Base-by-base conservation (phyloP, 768 basidiomycete species). In the Lentinula boryana region DNA sequence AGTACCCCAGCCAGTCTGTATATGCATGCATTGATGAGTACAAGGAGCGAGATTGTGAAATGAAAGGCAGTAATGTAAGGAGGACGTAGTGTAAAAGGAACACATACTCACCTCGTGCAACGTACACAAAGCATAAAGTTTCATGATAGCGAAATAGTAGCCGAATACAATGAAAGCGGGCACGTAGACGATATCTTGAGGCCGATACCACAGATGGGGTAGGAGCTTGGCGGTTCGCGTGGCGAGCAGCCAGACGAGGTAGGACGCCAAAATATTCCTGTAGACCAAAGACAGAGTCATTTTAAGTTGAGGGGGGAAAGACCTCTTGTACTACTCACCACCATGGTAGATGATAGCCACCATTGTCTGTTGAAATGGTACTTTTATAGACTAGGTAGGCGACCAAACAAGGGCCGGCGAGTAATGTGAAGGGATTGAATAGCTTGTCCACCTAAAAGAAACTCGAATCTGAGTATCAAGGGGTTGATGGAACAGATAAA, bases 71-170 rank as follows among this genome's bases (percentile, higher is more conserved):
- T 52, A 41, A 21, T 41, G n/a, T 53, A 27, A 57, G 1, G 13
- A 1, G 35, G 10, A 33, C 16, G 60, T 15, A 60, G n/a, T 23
- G 52, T 1, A 6, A 4, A 54, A 51, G 38, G 10, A 48, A 21
- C 33, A 35, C 23, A 32, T 43, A 66, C 82, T n/a, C 58, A 88
- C 87, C 80, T 95, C 92, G 75, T 96, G 94, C 60, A 95, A 79
- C 56, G 93, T 96, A 70, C 85, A 87, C 48, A 95, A 77, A 35
- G 93, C 93, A 72, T 96, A 96, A 49, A 96, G 65, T 75, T 95
- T 96, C 93, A 98, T 96, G 67, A 96, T 76, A 16, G 93, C 88
- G 69, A 96, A 96, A 75, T 95, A 95, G 70, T 96, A 96, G 27
- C 93, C 93, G 70, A 96, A 95, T 4, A 87, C 70, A 68, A 91